Base-by-base conservation (phyloP, 257 asterid genomes). In the Primulina eburnea region DNA sequence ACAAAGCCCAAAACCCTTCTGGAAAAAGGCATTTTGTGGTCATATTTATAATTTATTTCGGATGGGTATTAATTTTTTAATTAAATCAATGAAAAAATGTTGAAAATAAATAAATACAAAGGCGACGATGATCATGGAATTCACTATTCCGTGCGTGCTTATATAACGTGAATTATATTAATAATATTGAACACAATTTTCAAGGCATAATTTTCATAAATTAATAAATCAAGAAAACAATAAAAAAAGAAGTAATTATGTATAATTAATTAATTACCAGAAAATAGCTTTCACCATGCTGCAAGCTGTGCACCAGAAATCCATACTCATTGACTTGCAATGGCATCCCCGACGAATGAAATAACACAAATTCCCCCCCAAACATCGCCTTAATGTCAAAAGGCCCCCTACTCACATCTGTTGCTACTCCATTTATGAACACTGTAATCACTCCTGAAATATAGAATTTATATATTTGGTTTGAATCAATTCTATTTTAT, bases 201-300 rank as follows among this genome's bases (percentile, higher is more conserved):
- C 82, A 24, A 79, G 47, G 78, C 76, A 70, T 56, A 21, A 14
- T 47, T 33, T 60, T 65, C 60, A 72, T 34, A 14, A 33, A 64
- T 60, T 20, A 47, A 26, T 2, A 6, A 64, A 37, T 40, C 10
- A 20, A 24, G 10, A 10, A 0, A 43, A 12, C 2, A 43, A 40
- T 10, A 2, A 43, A 9, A n/a, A n/a, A n/a, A n/a, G 4, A 62
- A 34, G 18, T 62, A n/a, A 8, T 2, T 24, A 21, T 61, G 47
- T 35, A 1, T 7, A 18, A 53, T n/a, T n/a, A n/a, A n/a, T 34
- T 4, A 18, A 29, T 78, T 79, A 89, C 97, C 97, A 88, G 89
- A 75, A 84, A 88, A 74, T 90, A 90, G 86, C 88, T 85, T 74
- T 90, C 90, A 7, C 95, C 95, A 57, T 84, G 91, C 77, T 82